These are phyloP conservation scores for Ophiostoma quercus DNA, from an alignment of 2,329 filamentous ascomycete species.

Conservation along the genomic window DNA sequence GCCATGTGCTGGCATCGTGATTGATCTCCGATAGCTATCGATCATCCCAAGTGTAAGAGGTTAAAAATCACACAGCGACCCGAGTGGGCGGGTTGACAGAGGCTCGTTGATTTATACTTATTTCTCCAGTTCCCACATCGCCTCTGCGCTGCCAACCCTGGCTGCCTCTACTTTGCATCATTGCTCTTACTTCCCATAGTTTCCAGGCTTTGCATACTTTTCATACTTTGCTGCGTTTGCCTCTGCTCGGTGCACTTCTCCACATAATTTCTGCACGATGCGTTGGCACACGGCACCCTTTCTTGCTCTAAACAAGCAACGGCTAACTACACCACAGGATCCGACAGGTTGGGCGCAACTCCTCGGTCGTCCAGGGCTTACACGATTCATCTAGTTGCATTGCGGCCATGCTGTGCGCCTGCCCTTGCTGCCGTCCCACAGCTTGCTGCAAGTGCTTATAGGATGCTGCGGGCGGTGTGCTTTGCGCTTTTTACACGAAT, in stretches of 20 bases:
- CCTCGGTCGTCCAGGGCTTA: constrained; percentile 14
- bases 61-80: not conserved
- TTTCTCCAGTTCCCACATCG: not conserved
- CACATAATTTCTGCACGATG: constrained; percentile 37
- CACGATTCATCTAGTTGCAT: constrained; percentile 10
- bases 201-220: not conserved
- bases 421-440: constrained; percentile 15
- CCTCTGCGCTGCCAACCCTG: not conserved
- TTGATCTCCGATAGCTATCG: not conserved
- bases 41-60: not conserved
- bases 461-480: not conserved
- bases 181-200: not conserved
- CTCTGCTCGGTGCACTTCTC: constrained; percentile 28
- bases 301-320: constrained; percentile 27
- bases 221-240: constrained; percentile 21
- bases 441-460: constrained; percentile 17
- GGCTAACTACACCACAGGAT: constrained; percentile 27
- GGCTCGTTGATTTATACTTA: constrained; percentile 21
- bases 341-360: constrained; percentile 22
- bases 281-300: constrained; percentile 33
- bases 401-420: constrained; percentile 5
- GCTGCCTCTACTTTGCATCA: constrained; percentile 16
- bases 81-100: constrained; percentile 17
- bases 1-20: not conserved
- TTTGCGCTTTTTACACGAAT: not conserved